Conservation (phyloP, 805 yeast species). For the Cyberlindnera mycetangii region DNA sequence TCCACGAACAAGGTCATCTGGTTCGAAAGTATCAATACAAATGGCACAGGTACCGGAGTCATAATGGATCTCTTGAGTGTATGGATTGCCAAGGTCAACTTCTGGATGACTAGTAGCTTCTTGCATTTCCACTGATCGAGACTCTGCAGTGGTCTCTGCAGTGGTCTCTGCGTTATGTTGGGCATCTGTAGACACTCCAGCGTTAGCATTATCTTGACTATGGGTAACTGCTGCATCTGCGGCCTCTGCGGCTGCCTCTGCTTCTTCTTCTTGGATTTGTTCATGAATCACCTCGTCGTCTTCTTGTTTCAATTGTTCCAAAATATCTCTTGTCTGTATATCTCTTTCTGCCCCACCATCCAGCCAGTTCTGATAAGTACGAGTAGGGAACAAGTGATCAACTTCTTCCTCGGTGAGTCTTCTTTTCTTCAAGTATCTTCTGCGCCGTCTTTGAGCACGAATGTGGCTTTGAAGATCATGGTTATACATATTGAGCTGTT, state of each 20-base stretch:
- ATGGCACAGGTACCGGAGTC: conserved; percentile 76
- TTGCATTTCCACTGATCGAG: no score
- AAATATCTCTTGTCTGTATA: conserved; percentile 40
- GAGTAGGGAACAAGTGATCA: conserved; percentile 55
- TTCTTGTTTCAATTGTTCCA: conserved; percentile 38
- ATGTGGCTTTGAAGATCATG: conserved; percentile 14
- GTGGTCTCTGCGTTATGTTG: neutral
- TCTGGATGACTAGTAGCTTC: neutral
- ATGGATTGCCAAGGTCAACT: conserved; percentile 25
- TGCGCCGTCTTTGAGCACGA: conserved; percentile 32
- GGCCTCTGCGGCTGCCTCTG: neutral
- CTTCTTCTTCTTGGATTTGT: conserved; percentile 4
- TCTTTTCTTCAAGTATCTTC: conserved; percentile 46
- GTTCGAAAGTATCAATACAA: conserved; percentile 65
- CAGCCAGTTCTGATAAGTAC: conserved; percentile 58
- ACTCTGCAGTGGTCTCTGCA: neutral
- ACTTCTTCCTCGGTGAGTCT: conserved; percentile 55
- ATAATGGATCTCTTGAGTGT: conserved; percentile 38
- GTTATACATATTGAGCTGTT: conserved; percentile 21
- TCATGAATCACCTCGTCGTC: conserved; percentile 21
- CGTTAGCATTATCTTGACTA: neutral
- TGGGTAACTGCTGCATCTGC: neutral
- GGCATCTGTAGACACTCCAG: neutral
- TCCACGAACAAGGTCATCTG: conserved; percentile 65
- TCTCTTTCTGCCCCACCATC: conserved; percentile 58